phyloP scores from a whole-genome alignment of 169 alveolate species.

The Plasmodium gallinaceum region DNA sequence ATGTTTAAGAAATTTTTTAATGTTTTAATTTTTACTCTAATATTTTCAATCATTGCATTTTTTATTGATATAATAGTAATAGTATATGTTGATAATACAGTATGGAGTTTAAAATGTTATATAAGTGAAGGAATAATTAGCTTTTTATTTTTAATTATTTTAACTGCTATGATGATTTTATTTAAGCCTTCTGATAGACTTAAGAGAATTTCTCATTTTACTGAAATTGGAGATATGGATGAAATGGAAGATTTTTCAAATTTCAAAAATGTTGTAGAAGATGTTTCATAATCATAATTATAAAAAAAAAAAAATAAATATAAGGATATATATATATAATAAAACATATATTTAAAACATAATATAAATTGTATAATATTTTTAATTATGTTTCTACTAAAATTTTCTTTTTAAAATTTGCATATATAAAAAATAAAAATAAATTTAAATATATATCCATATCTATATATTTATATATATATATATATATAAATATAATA shows the following conservation, averaged over 20 bases:
- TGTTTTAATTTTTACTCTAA: conserved; percentile 68
- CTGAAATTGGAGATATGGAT: conserved; percentile 77
- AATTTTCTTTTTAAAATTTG: too few relatives aligned
- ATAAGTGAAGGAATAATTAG: conserved; percentile 69
- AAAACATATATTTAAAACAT: too few relatives aligned
- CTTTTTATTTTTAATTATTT: conserved; percentile 46
- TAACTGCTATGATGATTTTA: conserved; percentile 66
- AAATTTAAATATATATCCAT: too few relatives aligned
- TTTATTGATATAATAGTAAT: conserved; percentile 53
- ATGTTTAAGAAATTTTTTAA: conserved; percentile 76
- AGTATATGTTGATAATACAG: conserved; percentile 24
- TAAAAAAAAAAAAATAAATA: conserved; percentile 1
- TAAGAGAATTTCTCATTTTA: conserved; percentile 75
- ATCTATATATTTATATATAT: too few relatives aligned
- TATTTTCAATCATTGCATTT: conserved; percentile 65
- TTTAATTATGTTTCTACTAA: conserved; percentile 1
- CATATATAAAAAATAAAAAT: too few relatives aligned
- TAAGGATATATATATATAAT: neutral
- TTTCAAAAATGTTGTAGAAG: conserved; percentile 42
- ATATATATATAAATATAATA: too few relatives aligned
- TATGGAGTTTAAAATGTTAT: conserved; percentile 71
- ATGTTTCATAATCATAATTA: conserved; percentile 13
- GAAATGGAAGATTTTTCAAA: conserved; percentile 76
- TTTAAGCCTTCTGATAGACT: conserved; percentile 75
- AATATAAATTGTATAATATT: neutral